These are phyloP conservation scores for Vanrija pseudolonga DNA, from an alignment of 1,284 basidiomycete species.

Conservation along the genomic window DNA sequence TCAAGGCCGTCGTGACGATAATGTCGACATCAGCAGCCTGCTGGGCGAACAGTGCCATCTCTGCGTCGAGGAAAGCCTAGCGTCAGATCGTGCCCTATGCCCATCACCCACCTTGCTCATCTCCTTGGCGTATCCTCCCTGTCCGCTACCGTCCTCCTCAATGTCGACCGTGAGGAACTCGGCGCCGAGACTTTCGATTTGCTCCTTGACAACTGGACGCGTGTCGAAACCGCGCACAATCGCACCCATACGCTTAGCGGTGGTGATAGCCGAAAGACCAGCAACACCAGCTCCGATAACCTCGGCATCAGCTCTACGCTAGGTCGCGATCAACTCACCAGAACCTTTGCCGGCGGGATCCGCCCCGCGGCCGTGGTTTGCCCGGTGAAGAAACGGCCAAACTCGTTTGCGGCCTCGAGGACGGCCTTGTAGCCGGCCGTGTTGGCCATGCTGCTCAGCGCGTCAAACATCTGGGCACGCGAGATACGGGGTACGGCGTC, in stretches of 20 bases:
- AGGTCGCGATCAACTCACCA: conserved; percentile 47
- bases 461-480: conserved; percentile 79
- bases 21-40: conserved; percentile 84
- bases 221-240: conserved; percentile 83
- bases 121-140: conserved; percentile 79
- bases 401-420: conserved; percentile 77
- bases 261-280: conserved; percentile 76
- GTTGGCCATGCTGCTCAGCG: conserved; percentile 83
- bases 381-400: conserved; percentile 78
- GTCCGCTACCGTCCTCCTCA: conserved; percentile 71
- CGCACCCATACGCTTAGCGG: conserved; percentile 70
- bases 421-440: conserved; percentile 84
- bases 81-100: neutral
- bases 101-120: conserved; percentile 67
- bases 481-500: conserved; percentile 84
- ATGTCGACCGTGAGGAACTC: conserved; percentile 76
- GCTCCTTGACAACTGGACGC: conserved; percentile 73
- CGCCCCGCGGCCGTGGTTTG: conserved; percentile 75
- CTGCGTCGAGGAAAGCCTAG: conserved; percentile 67
- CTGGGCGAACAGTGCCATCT: conserved; percentile 80
- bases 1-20: conserved; percentile 64
- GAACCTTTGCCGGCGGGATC: conserved; percentile 78
- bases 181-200: conserved; percentile 78
- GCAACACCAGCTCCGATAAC: conserved; percentile 81
- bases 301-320: neutral